Base-by-base conservation (phyloP, 2,329 filamentous ascomycete species). In the Lecanicillium sp. region DNA sequence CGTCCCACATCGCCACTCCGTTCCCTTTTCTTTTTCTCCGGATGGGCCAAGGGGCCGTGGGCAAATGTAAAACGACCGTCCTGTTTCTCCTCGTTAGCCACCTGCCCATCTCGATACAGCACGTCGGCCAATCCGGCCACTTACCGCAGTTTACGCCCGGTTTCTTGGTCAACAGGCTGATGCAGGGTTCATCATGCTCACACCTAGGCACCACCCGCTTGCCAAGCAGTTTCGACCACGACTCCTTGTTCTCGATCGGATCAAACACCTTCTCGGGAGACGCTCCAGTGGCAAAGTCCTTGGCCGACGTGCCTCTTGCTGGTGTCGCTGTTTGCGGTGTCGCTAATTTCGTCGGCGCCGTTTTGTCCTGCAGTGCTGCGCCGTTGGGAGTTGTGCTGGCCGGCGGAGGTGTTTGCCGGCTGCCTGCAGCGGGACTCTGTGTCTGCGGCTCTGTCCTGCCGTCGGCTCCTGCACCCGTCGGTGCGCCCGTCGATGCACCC, bases 141-240 rank as follows among this genome's bases (percentile, higher is more conserved):
- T 53, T 63, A 75, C 70, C 90, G 62, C 56, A 81, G 53, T 97
- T 98, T 46, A 86, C 66, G 2, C 92, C 92, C 1, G 87, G 72
- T 56, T 97, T 97, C 65, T 90, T 96, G 1, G 89, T 95, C 14
- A 81, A 74, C 37, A 90, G 66, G 47, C 73, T 86, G 46, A 88
- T 84, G 60, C 92, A 97, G 3, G 86, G 84, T 51, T 97, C 89
- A 38, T 79, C 71, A 54, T 98, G 92, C 34, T 96, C 88, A 56
- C 92, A 98, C 41, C 74, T 75, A 1, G 92, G 92, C 1, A 77
- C 70, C 2, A 77, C 65, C 41, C 84, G 80, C 57, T 83, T 87
- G 13, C 81, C 77, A 45, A 97, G 81, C 12, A 97, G 69, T 55
- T 83, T 88, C 4, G 79, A 81, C 92, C 92, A 97, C 17, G 82